A percentile compares a stretch with the other conserved stretches of the same genome.
Conservation (phyloP, 2,329 filamentous ascomycete genomes). For the Fusarium longipes region DNA sequence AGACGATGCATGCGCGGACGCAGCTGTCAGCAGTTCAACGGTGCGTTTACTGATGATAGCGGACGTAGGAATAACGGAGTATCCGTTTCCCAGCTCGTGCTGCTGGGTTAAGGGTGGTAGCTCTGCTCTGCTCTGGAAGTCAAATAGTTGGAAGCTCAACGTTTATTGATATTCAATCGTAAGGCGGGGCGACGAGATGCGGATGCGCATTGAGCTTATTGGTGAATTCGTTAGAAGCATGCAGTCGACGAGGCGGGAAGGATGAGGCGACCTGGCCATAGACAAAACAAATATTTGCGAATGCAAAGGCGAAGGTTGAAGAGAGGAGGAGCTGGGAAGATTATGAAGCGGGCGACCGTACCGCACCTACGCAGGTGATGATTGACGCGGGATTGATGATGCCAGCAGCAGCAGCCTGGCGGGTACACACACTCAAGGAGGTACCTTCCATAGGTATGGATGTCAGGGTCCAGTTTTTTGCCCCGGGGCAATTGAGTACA, state of each 20-base stretch:
- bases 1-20: background rate
- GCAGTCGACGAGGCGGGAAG: conserved; percentile 1
- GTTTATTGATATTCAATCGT: conserved; percentile 33
- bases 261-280: conserved; percentile 11
- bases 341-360: conserved; percentile 27
- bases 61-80: background rate
- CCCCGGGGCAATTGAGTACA: conserved; percentile 27
- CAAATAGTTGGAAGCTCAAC: background rate
- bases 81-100: background rate
- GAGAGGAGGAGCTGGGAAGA: conserved; percentile 31
- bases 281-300: conserved; percentile 5
- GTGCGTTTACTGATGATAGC: background rate
- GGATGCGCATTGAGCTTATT: conserved; percentile 35
- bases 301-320: conserved; percentile 22
- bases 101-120: background rate
- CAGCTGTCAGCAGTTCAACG: background rate
- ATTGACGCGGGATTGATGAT: conserved; percentile 40
- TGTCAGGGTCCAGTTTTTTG: conserved; percentile 32
- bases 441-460: too few relatives aligned
- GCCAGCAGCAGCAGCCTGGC: conserved; percentile 47
- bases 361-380: conserved; percentile 7
- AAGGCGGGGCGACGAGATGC: conserved; percentile 20
- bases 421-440: conserved; percentile 24
- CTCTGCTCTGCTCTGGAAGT: conserved; percentile 33
- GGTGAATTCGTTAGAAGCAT: conserved; percentile 8